Conservation (phyloP, 192 early-diverging fungal species). For the Coemansia aciculifera region DNA sequence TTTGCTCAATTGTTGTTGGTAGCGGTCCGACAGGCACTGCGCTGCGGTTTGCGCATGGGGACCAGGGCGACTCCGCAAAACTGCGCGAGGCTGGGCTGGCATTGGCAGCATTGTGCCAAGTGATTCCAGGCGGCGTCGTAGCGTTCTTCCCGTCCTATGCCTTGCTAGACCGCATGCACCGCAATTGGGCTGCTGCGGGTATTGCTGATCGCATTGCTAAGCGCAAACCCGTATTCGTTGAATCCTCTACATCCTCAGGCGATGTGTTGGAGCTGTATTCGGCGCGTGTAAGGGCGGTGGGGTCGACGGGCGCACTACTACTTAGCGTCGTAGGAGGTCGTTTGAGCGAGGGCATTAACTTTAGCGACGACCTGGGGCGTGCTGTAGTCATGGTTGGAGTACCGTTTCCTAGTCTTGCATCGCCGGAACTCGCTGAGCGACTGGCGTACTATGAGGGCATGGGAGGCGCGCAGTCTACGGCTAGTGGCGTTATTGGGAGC, state of each 20-base stretch:
- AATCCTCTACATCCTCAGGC: conserved; percentile 60
- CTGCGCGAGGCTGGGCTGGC: conserved; percentile 72
- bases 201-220: conserved; percentile 56
- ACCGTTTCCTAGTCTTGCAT: conserved; percentile 79
- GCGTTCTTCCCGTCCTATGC: conserved; percentile 86
- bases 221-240: conserved; percentile 75
- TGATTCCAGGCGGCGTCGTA: conserved; percentile 83
- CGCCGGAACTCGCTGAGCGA: conserved; percentile 70
- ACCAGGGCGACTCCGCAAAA: conserved; percentile 20
- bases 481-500: background rate
- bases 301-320: conserved; percentile 68
- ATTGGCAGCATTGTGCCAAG: conserved; percentile 67
- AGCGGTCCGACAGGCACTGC: conserved; percentile 63
- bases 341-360: conserved; percentile 93
- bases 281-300: conserved; percentile 36
- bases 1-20: conserved; percentile 48
- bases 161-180: conserved; percentile 65
- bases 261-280: conserved; percentile 64
- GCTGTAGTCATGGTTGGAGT: conserved; percentile 86
- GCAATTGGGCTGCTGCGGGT: conserved; percentile 55
- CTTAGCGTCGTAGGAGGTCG: conserved; percentile 91
- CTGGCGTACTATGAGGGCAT: conserved; percentile 26
- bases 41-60: conserved; percentile 67
- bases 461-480: background rate
- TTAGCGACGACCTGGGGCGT: conserved; percentile 82